Evolutionary conservation across 2,329 filamentous ascomycete species (phyloP).

Genomic region (Penicillium sp.): DNA sequence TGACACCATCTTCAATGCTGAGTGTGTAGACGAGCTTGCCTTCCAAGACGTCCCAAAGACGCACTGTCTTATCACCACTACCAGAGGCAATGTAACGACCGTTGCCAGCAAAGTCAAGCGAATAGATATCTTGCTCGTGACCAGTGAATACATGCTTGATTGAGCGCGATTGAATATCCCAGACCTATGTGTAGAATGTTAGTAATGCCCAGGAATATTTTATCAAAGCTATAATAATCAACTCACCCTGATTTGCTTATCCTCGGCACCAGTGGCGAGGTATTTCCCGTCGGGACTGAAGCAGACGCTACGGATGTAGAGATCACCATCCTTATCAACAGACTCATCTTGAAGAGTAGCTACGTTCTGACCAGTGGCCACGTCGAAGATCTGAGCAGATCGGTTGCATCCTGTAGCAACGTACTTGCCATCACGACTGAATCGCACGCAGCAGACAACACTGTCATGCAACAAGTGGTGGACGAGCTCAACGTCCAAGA

Average conservation of each 20-base stretch:
- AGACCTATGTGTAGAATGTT: slow-evolving; percentile 51
- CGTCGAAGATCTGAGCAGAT: slow-evolving; percentile 99
- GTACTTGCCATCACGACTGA: slow-evolving; percentile 92
- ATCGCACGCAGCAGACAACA: slow-evolving; percentile 96
- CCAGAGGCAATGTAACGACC: slow-evolving; percentile 93
- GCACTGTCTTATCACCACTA: slow-evolving; percentile 88
- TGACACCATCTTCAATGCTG: slow-evolving; percentile 93
- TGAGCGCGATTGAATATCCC: slow-evolving; percentile 79
- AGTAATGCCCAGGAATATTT: background rate
- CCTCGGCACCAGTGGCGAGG: slow-evolving; percentile 91
- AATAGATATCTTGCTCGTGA: slow-evolving; percentile 98
- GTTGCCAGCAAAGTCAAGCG: slow-evolving; percentile 88
- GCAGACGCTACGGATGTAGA: slow-evolving; percentile 97
- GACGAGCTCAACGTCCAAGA: slow-evolving; percentile 87
- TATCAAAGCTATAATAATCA: background rate
- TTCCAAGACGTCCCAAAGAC: slow-evolving; percentile 91
- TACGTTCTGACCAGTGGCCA: slow-evolving; percentile 78
- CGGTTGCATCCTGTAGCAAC: slow-evolving; percentile 96
- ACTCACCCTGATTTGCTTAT: slow-evolving; percentile 89
- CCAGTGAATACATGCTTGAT: slow-evolving; percentile 94
- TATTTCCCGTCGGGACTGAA: slow-evolving; percentile 96
- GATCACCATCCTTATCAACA: slow-evolving; percentile 81
- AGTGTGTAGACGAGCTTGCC: slow-evolving; percentile 78
- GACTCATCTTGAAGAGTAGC: slow-evolving; percentile 86
- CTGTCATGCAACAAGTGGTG: slow-evolving; percentile 92